Evolutionary conservation across 257 asterid species (phyloP).

Genomic region (Perilla frutescens): DNA sequence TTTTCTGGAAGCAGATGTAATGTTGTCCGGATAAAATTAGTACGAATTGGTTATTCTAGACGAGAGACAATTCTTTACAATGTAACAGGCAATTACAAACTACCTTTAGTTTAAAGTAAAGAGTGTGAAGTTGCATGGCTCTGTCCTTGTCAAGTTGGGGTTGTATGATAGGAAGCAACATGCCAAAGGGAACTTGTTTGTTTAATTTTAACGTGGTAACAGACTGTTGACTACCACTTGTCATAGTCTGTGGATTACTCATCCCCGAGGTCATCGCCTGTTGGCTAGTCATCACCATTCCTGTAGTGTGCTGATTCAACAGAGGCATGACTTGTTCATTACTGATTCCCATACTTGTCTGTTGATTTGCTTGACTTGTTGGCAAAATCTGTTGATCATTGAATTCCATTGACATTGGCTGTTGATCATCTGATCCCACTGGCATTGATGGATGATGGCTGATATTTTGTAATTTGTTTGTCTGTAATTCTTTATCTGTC

Average conservation of each 20-base stretch:
- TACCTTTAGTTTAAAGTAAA: constrained; percentile 77
- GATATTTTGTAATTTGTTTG: constrained; percentile 49
- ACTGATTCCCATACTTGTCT: constrained; percentile 35
- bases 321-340: constrained; percentile 43
- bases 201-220: constrained; percentile 54
- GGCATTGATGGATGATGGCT: constrained; percentile 50
- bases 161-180: constrained; percentile 87
- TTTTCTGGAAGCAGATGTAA: constrained; percentile 59
- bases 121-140: constrained; percentile 82
- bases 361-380: constrained; percentile 48
- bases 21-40: constrained; percentile 27
- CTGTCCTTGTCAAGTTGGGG: constrained; percentile 94
- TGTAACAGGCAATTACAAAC: constrained; percentile 36
- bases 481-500: constrained; percentile 55
- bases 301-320: constrained; percentile 44
- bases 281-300: constrained; percentile 45
- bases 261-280: constrained; percentile 46
- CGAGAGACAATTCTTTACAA: constrained; percentile 22
- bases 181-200: constrained; percentile 90
- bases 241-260: constrained; percentile 45
- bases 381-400: constrained; percentile 56
- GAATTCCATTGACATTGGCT: constrained; percentile 41
- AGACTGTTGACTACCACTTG: constrained; percentile 45
- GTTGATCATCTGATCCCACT: constrained; percentile 50
- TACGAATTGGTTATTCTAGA: constrained; percentile 26